Percentiles rank a stretch among this genome's conserved stretches.
These are phyloP conservation scores for Podochytrium sp. DNA, from an alignment of 192 early-diverging fungal species.

Conservation along the genomic window DNA sequence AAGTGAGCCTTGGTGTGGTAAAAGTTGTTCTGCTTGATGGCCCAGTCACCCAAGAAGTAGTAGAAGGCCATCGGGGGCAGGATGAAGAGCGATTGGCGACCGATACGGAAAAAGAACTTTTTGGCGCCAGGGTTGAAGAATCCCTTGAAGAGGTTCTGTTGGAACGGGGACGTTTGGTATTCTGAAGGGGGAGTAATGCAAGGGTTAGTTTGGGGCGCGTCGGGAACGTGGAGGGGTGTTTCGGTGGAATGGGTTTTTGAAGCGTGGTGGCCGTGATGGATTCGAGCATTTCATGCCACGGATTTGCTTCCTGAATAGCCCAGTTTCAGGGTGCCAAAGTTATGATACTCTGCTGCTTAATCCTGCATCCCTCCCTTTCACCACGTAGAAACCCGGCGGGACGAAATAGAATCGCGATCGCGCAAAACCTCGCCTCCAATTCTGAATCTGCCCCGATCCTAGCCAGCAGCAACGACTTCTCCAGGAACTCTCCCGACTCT, in stretches of 20 bases:
- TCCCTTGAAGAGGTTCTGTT: constrained; percentile 53
- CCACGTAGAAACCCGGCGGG: too few species aligned
- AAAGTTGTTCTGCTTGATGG: constrained; percentile 40
- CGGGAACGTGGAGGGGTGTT: neutral
- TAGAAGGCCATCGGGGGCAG: constrained; percentile 48
- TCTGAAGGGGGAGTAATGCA: constrained; percentile 18
- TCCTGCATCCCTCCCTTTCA: too few species aligned
- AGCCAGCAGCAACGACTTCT: too few species aligned
- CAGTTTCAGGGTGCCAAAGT: too few species aligned
- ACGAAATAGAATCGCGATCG: too few species aligned
- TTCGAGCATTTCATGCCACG: too few species aligned
- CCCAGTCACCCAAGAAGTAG: constrained; percentile 47
- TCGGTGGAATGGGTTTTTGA: neutral
- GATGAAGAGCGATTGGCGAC: constrained; percentile 43
- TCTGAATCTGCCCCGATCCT: too few species aligned
- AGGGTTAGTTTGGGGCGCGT: neutral
- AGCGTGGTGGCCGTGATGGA: too few species aligned
- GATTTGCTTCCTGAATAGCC: too few species aligned
- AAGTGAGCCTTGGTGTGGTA: constrained; percentile 28
- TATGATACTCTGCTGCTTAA: too few species aligned
- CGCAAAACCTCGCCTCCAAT: too few species aligned
- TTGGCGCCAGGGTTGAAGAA: constrained; percentile 48
- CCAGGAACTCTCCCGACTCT: too few species aligned
- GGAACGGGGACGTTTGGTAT: constrained; percentile 55
- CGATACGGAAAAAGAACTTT: constrained; percentile 37